Evolutionary conservation across 139 green algal genomes (phyloP).

Genomic region (Mychonastes homosphaera): DNA sequence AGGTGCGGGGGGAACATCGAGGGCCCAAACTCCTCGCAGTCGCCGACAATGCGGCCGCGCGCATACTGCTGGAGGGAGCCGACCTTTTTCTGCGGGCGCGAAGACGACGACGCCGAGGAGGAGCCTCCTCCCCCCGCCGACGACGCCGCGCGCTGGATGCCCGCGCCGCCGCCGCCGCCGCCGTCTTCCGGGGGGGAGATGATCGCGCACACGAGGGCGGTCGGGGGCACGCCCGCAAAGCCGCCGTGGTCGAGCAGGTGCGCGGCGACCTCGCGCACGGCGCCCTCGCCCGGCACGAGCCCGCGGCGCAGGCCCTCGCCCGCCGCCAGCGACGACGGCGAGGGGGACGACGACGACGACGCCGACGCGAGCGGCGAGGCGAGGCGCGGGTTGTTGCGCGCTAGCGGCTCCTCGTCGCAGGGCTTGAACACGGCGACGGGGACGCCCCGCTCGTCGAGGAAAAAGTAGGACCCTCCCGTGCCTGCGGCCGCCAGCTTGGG

Average conservation of each 20-base stretch:
- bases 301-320: slow-evolving; percentile 29
- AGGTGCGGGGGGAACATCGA: background rate
- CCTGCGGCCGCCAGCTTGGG: slow-evolving; percentile 45
- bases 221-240: slow-evolving; percentile 50
- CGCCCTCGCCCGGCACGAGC: slow-evolving; percentile 41
- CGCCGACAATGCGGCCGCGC: slow-evolving; percentile 24
- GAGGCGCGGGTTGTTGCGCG: slow-evolving; percentile 64
- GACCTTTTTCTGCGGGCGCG: slow-evolving; percentile 30
- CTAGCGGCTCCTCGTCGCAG: slow-evolving; percentile 69
- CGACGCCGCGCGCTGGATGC: slow-evolving; percentile 3
- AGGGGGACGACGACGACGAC: background rate
- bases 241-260: slow-evolving; percentile 50
- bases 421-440: slow-evolving; percentile 78
- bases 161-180: slow-evolving; percentile 2
- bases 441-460: slow-evolving; percentile 24
- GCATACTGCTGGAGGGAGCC: slow-evolving; percentile 55
- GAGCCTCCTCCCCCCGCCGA: no score
- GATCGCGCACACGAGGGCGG: slow-evolving; percentile 33
- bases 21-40: slow-evolving; percentile 44
- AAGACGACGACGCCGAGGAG: no score
- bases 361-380: background rate
- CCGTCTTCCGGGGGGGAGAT: background rate
- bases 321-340: background rate
- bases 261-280: slow-evolving; percentile 45
- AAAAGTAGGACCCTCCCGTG: slow-evolving; percentile 49